Conservation (phyloP, 495 filamentous ascomycete genomes). For the Immersiella caudata region DNA sequence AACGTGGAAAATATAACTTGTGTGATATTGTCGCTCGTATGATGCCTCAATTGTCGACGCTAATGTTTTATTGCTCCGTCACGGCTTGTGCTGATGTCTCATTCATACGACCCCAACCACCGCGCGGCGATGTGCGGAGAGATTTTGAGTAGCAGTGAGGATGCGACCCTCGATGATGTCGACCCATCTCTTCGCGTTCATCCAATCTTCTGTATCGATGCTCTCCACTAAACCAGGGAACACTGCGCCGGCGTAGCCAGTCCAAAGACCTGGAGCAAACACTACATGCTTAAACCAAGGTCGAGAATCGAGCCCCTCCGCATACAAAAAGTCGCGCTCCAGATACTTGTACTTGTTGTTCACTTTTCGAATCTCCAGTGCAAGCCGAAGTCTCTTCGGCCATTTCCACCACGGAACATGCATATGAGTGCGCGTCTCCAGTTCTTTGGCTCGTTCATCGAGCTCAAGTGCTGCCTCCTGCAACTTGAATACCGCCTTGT, state of each 20-base stretch:
- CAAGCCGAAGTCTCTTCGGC: slow-evolving; percentile 67
- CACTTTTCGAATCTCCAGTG: slow-evolving; percentile 61
- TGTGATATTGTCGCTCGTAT: no score
- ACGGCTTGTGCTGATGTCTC: not conserved
- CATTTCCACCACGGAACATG: slow-evolving; percentile 82
- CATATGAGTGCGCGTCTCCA: slow-evolving; percentile 66
- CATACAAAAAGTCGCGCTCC: slow-evolving; percentile 79
- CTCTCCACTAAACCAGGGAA: slow-evolving; percentile 89
- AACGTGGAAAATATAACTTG: no score
- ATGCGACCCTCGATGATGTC: slow-evolving; percentile 75
- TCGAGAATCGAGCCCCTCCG: slow-evolving; percentile 76
- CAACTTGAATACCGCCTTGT: slow-evolving; percentile 56
- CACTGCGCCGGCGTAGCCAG: slow-evolving; percentile 78
- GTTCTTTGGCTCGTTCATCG: slow-evolving; percentile 60
- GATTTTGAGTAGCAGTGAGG: not conserved
- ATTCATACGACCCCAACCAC: not conserved
- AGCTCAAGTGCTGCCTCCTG: slow-evolving; percentile 61
- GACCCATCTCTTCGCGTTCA: slow-evolving; percentile 72
- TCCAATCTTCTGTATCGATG: slow-evolving; percentile 75
- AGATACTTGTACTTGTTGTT: slow-evolving; percentile 76
- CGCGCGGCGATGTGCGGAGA: not conserved
- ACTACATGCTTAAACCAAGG: slow-evolving; percentile 94
- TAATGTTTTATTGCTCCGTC: not conserved
- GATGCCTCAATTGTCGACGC: no score
- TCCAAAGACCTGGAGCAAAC: slow-evolving; percentile 87